Percentiles rank a stretch among this genome's conserved stretches.
Conservation (phyloP, 495 filamentous ascomycete species). For the Lophiotrema nucula region DNA sequence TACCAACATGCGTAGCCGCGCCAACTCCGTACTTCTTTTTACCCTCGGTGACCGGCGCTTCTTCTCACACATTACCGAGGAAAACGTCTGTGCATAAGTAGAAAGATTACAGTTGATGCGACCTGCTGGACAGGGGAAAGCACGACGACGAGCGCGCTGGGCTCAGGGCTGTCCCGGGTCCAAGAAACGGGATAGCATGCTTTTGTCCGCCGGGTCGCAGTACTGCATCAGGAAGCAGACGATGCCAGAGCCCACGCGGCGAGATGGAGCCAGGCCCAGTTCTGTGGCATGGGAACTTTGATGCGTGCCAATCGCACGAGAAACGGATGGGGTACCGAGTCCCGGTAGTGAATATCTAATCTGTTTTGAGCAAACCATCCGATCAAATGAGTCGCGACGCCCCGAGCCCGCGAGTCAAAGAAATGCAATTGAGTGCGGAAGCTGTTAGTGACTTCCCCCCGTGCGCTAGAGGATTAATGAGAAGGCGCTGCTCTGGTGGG, state of each 20-base stretch:
- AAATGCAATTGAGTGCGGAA: conserved; percentile 9
- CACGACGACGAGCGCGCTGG: neutral
- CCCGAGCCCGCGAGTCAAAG: neutral
- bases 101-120: neutral
- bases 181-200: conserved; percentile 17
- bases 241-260: conserved; percentile 14
- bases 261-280: conserved; percentile 11
- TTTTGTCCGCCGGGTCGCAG: conserved; percentile 1
- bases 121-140: neutral
- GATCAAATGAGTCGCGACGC: conserved; percentile 11
- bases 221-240: neutral
- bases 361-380: neutral
- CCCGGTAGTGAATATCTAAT: conserved; percentile 4
- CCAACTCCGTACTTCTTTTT: neutral
- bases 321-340: conserved; percentile 15
- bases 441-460: conserved; percentile 15
- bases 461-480: conserved; percentile 7
- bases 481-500: neutral
- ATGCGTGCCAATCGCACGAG: conserved; percentile 5
- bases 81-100: neutral
- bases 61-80: neutral
- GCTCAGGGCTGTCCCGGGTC: conserved; percentile 14
- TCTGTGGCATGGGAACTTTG: conserved; percentile 20
- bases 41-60: conserved; percentile 19
- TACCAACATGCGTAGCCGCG: too few relatives aligned